Evolutionary conservation across 108 stramenopile species (phyloP), one percentile per base, ranked within the genome.

Genomic region (Fragilaria crotonensis): DNA sequence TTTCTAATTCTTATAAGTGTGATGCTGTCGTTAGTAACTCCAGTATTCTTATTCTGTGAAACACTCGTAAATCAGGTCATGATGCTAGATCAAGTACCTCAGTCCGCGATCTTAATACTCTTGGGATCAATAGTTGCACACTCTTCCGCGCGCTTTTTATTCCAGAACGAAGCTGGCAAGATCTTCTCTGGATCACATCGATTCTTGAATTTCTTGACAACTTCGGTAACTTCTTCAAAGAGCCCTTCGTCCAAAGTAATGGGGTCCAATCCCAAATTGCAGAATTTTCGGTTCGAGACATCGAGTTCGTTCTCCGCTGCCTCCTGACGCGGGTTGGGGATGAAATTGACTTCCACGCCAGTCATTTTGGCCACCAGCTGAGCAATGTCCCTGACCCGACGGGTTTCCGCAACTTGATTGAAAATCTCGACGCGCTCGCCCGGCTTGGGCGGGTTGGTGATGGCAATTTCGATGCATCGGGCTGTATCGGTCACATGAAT

Each of bases 281-380:
- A 84, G 75, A 98, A 98, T 72, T 98, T 98, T 25, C 55, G 54
- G 66, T 98, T 98, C 58, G 86, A 60, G n/a, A 98, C 97, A 62
- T 96, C 96, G 59, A 98, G 78, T 59, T 98, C 97, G 78, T 98
- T 98, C 73, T 96, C 97, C 27, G 94, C 95, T 18, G 94, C 95
- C 71, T 98, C 97, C 64, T 96, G 93, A 60, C 97, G 83, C 36
- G 97, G 97, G 70, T 98, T 98, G 57, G 93, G 93, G 41, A 98
- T 79, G 61, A 77, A 85, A 70, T 94, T 82, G 63, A 91, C 93
- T 49, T 90, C 85, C 20, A 89, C 87, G 7, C 93, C 95, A 5
- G 96, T 96, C 84, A 91, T 75, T 31, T 87, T 74, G 36, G 90
- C 85, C 29, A 96, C 93, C 66, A 98, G 61, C 54, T 89, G 56